These are phyloP conservation scores for Sporisorium scitamineum DNA, from an alignment of 1,284 basidiomycete species.

Conservation along the genomic window DNA sequence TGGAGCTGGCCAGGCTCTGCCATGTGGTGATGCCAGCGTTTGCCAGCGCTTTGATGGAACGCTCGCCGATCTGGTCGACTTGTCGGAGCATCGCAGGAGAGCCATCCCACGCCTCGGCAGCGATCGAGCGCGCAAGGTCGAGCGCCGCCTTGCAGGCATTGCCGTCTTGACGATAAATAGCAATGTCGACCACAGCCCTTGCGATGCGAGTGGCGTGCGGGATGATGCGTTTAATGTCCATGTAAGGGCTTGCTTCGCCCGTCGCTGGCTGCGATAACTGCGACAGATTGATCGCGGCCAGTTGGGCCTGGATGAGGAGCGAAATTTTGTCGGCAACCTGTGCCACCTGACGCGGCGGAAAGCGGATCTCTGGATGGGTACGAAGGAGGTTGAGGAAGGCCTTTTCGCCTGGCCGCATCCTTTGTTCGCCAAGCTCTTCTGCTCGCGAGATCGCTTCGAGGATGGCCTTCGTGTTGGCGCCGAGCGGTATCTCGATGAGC, in stretches of 20 bases:
- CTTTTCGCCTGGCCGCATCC: conserved; percentile 69
- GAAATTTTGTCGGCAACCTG: conserved; percentile 55
- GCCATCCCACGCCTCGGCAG: conserved; percentile 86
- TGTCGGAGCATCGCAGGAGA: conserved; percentile 81
- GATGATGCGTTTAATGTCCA: conserved; percentile 44
- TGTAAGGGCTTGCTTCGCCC: conserved; percentile 30
- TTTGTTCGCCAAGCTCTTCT: conserved; percentile 64
- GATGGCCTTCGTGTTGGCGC: conserved; percentile 23
- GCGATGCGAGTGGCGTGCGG: conserved; percentile 42
- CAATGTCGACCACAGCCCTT: conserved; percentile 51
- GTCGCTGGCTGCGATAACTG: conserved; percentile 33
- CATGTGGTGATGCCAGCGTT: conserved; percentile 45
- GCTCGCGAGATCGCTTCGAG: conserved; percentile 57
- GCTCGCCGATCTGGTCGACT: conserved; percentile 82
- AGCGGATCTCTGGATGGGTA: conserved; percentile 58
- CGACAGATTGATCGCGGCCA: conserved; percentile 48
- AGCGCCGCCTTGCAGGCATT: conserved; percentile 44
- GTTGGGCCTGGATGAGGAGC: conserved; percentile 54
- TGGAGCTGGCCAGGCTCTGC: conserved; percentile 28
- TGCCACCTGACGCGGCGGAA: conserved; percentile 49
- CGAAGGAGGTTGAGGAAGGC: conserved; percentile 27
- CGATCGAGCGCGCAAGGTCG: conserved; percentile 71
- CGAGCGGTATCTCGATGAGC: conserved; percentile 32
- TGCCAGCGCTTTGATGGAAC: conserved; percentile 71
- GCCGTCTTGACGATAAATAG: conserved; percentile 44